These are phyloP conservation scores for Chlorella sp. DNA, from an alignment of 139 green algal genomes.

Conservation along the genomic window DNA sequence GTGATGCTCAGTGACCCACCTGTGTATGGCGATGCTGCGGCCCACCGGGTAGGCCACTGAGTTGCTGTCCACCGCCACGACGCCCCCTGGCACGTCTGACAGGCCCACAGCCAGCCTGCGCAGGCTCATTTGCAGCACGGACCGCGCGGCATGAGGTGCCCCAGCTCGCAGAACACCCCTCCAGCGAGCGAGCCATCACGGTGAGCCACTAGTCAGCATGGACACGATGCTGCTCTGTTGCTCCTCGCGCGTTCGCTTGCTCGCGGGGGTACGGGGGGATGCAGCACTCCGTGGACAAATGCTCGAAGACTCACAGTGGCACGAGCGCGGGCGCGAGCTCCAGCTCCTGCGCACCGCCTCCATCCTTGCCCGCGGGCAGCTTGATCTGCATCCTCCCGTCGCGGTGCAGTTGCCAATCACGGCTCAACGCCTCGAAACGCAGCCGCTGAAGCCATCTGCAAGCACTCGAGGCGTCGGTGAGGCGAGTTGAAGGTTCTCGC, in stretches of 20 bases:
- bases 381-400: background rate
- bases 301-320: slow-evolving; percentile 1
- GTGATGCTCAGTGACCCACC: no score
- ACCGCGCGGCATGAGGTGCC: background rate
- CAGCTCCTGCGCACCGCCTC: background rate
- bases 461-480: no score
- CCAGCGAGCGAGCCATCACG: no score
- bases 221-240: no score
- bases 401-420: background rate
- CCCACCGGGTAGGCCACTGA: slow-evolving; percentile 17
- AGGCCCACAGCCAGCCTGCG: slow-evolving; percentile 29
- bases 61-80: slow-evolving; percentile 15
- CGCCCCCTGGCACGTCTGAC: slow-evolving; percentile 15
- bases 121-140: background rate
- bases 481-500: no score
- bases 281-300: no score
- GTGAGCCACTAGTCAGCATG: no score
- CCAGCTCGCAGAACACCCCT: no score
- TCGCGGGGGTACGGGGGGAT: no score
- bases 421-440: background rate
- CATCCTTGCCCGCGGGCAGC: background rate
- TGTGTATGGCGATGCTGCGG: slow-evolving; percentile 23
- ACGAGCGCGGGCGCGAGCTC: background rate
- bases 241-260: no score
- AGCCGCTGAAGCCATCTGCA: no score